A percentile compares a stretch with the other conserved stretches of the same genome.
phyloP scores from a whole-genome alignment of 352 stramenopile genomes.

The Globisporangium paddicum region DNA sequence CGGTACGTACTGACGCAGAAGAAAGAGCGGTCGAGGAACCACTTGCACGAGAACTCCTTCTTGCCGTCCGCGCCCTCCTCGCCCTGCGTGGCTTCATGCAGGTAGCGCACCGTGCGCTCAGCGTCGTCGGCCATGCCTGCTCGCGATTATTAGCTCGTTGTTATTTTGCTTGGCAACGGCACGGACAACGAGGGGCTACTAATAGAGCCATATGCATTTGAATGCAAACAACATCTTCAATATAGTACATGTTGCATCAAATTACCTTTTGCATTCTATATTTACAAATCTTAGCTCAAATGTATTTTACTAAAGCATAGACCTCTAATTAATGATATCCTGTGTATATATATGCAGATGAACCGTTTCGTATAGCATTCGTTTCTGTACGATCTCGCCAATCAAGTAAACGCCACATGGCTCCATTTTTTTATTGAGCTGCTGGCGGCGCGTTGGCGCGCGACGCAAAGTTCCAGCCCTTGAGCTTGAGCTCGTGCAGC shows the following conservation, averaged over 20 bases:
- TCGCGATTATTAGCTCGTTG: not conserved
- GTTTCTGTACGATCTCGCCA: too few species aligned
- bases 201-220: too few species aligned
- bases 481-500: slow-evolving; percentile 76
- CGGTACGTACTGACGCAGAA: slow-evolving; percentile 76
- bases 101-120: slow-evolving; percentile 57
- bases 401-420: not conserved
- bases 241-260: too few species aligned
- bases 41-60: slow-evolving; percentile 57
- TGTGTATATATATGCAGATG: too few species aligned
- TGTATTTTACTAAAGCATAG: too few species aligned
- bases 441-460: slow-evolving; percentile 8
- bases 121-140: slow-evolving; percentile 25
- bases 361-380: too few species aligned
- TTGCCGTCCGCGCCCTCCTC: slow-evolving; percentile 32
- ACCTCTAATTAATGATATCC: too few species aligned
- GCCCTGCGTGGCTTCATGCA: slow-evolving; percentile 37
- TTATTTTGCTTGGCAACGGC: slow-evolving; percentile 4
- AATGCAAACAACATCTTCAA: too few species aligned
- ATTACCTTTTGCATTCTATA: too few species aligned
- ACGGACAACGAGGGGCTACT: not conserved
- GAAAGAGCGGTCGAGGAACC: slow-evolving; percentile 79
- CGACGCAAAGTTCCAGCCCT: slow-evolving; percentile 64
- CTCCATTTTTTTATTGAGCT: slow-evolving; percentile 4
- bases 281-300: too few species aligned